Evolutionary conservation across 805 yeast species (phyloP).

Genomic region (Suhomyces sp.): DNA sequence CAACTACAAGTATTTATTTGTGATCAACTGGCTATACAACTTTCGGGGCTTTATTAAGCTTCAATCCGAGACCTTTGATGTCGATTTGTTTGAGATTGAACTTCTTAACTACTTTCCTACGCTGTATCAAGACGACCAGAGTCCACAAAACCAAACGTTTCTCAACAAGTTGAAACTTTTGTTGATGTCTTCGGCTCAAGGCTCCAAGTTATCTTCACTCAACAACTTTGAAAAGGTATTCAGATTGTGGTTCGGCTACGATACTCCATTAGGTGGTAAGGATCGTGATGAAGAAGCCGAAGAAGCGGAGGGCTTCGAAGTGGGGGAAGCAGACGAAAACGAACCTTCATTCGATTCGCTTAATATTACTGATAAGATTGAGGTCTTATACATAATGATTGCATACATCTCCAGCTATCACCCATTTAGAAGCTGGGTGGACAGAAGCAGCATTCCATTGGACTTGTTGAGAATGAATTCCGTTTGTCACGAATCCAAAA

Average conservation of each 20-base stretch:
- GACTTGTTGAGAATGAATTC: slow-evolving; percentile 23
- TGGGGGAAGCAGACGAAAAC: slow-evolving; percentile 12
- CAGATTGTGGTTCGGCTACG: slow-evolving; percentile 32
- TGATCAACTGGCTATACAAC: slow-evolving; percentile 55
- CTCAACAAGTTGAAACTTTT: slow-evolving; percentile 43
- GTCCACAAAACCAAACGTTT: slow-evolving; percentile 16
- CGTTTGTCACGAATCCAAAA: slow-evolving; percentile 7
- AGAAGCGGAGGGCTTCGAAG: slow-evolving; percentile 18
- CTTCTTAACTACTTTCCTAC: slow-evolving; percentile 32
- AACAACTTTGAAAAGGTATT: slow-evolving; percentile 33
- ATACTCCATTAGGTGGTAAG: slow-evolving; percentile 31
- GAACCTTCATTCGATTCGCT: slow-evolving; percentile 38
- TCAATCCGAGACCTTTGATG: slow-evolving; percentile 52
- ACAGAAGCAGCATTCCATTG: slow-evolving; percentile 28
- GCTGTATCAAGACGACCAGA: slow-evolving; percentile 5
- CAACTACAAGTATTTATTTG: slow-evolving; percentile 19
- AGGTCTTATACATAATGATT: slow-evolving; percentile 45
- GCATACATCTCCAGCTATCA: slow-evolving; percentile 42
- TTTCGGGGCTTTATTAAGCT: slow-evolving; percentile 52
- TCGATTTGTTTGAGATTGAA: slow-evolving; percentile 62
- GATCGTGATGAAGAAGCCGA: slow-evolving; percentile 19
- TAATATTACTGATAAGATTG: slow-evolving; percentile 46
- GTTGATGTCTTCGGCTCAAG: slow-evolving; percentile 40
- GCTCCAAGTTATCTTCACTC: slow-evolving; percentile 27
- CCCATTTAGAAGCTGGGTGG: slow-evolving; percentile 47